phyloP scores from a whole-genome alignment of 805 yeast genomes.

The Alloascoidea hylecoeti region DNA sequence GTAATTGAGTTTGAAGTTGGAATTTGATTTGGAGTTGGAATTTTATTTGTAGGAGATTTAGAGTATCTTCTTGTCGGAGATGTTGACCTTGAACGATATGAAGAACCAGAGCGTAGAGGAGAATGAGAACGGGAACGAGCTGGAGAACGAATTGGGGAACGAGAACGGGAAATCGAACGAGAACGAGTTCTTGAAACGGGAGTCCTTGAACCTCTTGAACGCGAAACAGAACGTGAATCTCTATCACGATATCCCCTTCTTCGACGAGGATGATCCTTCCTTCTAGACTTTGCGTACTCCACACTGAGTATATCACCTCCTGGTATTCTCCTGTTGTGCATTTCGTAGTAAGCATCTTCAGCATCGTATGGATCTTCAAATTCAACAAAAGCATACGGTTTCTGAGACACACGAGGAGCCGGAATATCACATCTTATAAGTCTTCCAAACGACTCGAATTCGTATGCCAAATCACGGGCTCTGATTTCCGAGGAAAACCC shows the following conservation, averaged over 20 bases:
- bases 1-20: no score
- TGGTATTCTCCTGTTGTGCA: constrained; percentile 13
- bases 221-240: background rate
- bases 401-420: constrained; percentile 11
- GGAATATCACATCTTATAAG: constrained; percentile 17
- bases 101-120: no score
- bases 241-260: no score
- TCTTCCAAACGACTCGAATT: constrained; percentile 11
- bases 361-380: constrained; percentile 17
- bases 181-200: background rate
- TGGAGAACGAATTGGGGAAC: no score
- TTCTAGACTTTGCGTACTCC: constrained; percentile 7
- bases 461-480: constrained; percentile 2
- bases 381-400: constrained; percentile 16
- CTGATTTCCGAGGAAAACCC: background rate
- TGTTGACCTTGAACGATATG: no score
- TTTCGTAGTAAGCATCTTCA: constrained; percentile 17
- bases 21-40: no score
- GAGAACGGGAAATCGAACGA: background rate
- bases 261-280: background rate
- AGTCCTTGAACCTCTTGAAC: no score
- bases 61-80: no score
- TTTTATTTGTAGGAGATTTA: no score
- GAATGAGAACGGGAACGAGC: no score
- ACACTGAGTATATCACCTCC: constrained; percentile 13